Percentiles rank a stretch among this genome's conserved stretches.
Evolutionary conservation across 768 basidiomycete species (phyloP).

Genomic region (Trametes cinnabarina): DNA sequence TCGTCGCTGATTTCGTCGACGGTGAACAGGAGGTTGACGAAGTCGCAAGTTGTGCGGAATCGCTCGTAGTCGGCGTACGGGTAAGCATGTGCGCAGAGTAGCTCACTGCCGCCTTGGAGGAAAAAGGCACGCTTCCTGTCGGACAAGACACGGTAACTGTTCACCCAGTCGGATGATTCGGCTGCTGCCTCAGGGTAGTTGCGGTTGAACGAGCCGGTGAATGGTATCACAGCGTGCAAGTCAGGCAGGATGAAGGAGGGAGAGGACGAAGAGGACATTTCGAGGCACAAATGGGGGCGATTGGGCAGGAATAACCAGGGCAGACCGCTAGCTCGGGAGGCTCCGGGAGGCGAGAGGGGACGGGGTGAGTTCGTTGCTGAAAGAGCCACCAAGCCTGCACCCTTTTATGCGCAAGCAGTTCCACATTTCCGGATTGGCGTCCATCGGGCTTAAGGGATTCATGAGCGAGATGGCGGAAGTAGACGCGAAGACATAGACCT

Average conservation of each 20-base stretch:
- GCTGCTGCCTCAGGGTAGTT: constrained; percentile 54
- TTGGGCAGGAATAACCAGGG: background rate
- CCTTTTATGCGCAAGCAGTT: background rate
- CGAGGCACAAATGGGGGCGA: background rate
- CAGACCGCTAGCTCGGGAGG: background rate
- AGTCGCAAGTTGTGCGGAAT: constrained; percentile 61
- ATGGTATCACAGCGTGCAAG: constrained; percentile 45
- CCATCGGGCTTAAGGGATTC: background rate
- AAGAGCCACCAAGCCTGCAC: background rate
- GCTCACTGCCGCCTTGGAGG: constrained; percentile 56
- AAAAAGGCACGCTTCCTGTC: constrained; percentile 65
- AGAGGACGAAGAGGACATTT: background rate
- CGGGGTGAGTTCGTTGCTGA: background rate
- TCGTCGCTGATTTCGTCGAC: constrained; percentile 71
- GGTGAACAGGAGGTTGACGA: constrained; percentile 63
- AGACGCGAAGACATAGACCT: background rate
- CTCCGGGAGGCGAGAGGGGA: background rate
- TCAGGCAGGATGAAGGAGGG: constrained; percentile 51
- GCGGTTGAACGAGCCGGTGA: constrained; percentile 52
- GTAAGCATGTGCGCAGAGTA: constrained; percentile 61
- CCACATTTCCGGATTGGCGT: background rate
- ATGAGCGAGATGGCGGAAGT: background rate
- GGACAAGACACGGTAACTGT: constrained; percentile 56
- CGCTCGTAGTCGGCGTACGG: constrained; percentile 55
- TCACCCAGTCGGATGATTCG: constrained; percentile 61